These are phyloP conservation scores for Saccharomyces kudriavzevii DNA, from an alignment of 805 yeast genomes.

Conservation along the genomic window DNA sequence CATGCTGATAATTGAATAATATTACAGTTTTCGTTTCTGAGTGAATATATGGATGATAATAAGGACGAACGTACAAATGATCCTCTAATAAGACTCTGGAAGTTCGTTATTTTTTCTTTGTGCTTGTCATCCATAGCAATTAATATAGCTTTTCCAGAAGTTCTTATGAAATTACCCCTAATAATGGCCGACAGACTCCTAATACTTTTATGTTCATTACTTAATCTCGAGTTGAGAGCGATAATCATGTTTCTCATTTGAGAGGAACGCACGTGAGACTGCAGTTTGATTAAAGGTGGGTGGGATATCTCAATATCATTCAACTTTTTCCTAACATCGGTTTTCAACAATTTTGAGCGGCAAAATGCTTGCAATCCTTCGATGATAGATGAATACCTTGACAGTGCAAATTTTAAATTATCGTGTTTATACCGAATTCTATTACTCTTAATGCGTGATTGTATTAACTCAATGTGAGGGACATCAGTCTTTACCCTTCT, in stretches of 20 bases:
- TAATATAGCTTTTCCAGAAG: not conserved
- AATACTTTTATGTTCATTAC: slow-evolving; percentile 20
- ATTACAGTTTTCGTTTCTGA: slow-evolving; percentile 17
- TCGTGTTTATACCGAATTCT: slow-evolving; percentile 22
- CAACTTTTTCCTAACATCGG: slow-evolving; percentile 2
- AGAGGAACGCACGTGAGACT: slow-evolving; percentile 19
- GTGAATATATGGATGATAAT: slow-evolving; percentile 7
- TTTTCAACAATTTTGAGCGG: slow-evolving; percentile 33
- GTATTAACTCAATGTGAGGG: slow-evolving; percentile 40
- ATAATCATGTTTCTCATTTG: slow-evolving; percentile 2
- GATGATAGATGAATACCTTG: slow-evolving; percentile 23
- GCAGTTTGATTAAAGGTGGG: slow-evolving; percentile 16
- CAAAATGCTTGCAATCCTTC: slow-evolving; percentile 33
- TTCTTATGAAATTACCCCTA: slow-evolving; percentile 53
- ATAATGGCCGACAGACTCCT: slow-evolving; percentile 54
- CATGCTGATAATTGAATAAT: slow-evolving; percentile 9
- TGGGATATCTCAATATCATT: slow-evolving; percentile 2
- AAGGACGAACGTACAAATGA: not conserved
- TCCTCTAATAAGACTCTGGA: slow-evolving; percentile 4
- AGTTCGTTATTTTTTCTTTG: not conserved
- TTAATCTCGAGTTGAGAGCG: slow-evolving; percentile 24
- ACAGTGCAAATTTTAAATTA: slow-evolving; percentile 14
- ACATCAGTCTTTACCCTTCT: not conserved
- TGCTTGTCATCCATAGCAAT: not conserved
- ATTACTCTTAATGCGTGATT: slow-evolving; percentile 47